A percentile compares a stretch with the other conserved stretches of the same genome.
phyloP scores from a whole-genome alignment of 2,329 filamentous ascomycete species.

The Colletotrichum sp. region DNA sequence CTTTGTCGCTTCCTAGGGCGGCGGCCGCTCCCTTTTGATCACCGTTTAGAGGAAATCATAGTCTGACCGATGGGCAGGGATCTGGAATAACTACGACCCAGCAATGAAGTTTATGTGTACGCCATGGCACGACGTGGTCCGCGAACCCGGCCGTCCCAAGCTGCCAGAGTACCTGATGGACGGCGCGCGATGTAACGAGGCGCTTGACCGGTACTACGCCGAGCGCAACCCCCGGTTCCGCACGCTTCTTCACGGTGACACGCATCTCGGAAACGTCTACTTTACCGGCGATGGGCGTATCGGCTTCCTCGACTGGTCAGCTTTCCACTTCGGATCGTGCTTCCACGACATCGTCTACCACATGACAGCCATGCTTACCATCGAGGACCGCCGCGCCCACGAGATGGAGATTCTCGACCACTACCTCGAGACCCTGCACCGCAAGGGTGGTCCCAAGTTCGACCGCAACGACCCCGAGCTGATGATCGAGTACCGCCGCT shows the following conservation, averaged over 20 bases:
- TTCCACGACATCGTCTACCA: conserved; percentile 49
- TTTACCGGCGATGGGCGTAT: conserved; percentile 36
- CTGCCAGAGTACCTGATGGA: conserved; percentile 42
- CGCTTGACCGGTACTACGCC: conserved; percentile 39
- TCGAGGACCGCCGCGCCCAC: conserved; percentile 43
- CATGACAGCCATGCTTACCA: conserved; percentile 39
- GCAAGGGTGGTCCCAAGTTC: conserved; percentile 35
- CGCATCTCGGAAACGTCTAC: conserved; percentile 49
- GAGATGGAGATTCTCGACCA: conserved; percentile 42
- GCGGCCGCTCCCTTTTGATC: neutral
- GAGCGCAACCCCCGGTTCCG: conserved; percentile 41
- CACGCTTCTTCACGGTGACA: conserved; percentile 43
- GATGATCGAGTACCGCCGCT: conserved; percentile 23
- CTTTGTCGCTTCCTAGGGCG: neutral
- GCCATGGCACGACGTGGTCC: conserved; percentile 26
- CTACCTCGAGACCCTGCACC: conserved; percentile 37
- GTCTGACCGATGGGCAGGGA: neutral
- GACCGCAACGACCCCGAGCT: conserved; percentile 26
- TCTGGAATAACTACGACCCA: conserved; percentile 40
- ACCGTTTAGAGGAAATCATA: neutral
- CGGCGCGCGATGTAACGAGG: conserved; percentile 35
- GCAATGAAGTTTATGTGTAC: conserved; percentile 36
- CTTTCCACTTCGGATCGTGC: conserved; percentile 43
- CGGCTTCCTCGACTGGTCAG: conserved; percentile 48
- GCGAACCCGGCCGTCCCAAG: conserved; percentile 30